A percentile compares a stretch with the other conserved stretches of the same genome.
phyloP scores from a whole-genome alignment of 1,284 basidiomycete genomes.

The Ganoderma meredithae region DNA sequence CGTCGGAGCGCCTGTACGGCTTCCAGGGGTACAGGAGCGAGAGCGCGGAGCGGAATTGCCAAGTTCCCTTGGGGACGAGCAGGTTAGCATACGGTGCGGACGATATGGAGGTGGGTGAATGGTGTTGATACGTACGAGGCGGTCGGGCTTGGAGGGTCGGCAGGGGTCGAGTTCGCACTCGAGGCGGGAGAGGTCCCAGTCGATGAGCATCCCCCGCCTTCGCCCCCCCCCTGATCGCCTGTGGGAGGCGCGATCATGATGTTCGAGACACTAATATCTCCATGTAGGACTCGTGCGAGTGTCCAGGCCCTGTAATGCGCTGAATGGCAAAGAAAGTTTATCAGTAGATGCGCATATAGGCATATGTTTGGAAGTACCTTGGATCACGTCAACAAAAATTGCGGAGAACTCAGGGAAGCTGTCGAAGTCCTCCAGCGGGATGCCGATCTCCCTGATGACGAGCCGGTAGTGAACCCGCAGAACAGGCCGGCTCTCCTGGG shows the following conservation, averaged over 20 bases:
- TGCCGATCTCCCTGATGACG: constrained; percentile 8
- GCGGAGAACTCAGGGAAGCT: neutral
- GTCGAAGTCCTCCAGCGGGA: constrained; percentile 8
- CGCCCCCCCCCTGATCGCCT: too few relatives aligned
- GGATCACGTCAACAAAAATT: neutral
- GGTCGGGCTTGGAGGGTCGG: too few relatives aligned
- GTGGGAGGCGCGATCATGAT: constrained; percentile 16
- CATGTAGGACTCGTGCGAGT: constrained; percentile 9
- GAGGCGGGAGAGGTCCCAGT: constrained; percentile 21
- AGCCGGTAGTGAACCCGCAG: constrained; percentile 16
- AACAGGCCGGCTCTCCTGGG: constrained; percentile 1
- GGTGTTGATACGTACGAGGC: too few relatives aligned
- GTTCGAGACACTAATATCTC: constrained; percentile 22
- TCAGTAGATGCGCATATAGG: too few relatives aligned
- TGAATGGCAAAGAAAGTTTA: neutral
- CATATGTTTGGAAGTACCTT: neutral
- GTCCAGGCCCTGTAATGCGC: constrained; percentile 2
- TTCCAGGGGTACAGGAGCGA: constrained; percentile 13
- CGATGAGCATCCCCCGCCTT: constrained; percentile 8
- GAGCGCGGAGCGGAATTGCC: constrained; percentile 24
- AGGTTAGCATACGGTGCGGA: too few relatives aligned
- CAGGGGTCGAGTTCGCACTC: neutral
- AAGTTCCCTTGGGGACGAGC: constrained; percentile 18
- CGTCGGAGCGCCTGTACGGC: constrained; percentile 20
- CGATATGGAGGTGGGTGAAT: neutral